phyloP scores from a whole-genome alignment of 768 basidiomycete genomes.

The Mycena filopes region DNA sequence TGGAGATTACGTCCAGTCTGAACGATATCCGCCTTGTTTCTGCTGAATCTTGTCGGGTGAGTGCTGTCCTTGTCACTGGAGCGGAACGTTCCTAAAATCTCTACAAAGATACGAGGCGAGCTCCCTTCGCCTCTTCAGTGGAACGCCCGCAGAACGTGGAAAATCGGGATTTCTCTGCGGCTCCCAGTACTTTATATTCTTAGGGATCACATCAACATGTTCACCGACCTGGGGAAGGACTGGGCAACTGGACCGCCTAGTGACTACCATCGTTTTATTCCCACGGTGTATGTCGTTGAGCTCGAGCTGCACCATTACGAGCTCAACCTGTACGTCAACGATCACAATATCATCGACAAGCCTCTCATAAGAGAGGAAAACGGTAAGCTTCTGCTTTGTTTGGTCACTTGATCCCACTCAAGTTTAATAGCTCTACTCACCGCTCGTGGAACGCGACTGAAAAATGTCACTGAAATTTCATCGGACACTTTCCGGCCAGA shows the following conservation, averaged over 20 bases:
- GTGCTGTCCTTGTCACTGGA: conserved; percentile 28
- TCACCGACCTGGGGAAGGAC: conserved; percentile 92
- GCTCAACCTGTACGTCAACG: conserved; percentile 88
- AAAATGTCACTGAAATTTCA: conserved; percentile 64
- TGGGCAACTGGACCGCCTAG: conserved; percentile 88
- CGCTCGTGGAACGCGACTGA: conserved; percentile 67
- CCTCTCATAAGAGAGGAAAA: conserved; percentile 87
- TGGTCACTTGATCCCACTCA: conserved; percentile 5
- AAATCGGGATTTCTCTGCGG: conserved; percentile 74
- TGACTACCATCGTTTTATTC: conserved; percentile 86
- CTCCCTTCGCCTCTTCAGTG: conserved; percentile 86
- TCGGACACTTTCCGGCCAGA: conserved; percentile 80
- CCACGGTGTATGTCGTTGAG: conserved; percentile 79
- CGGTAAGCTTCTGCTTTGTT: conserved; percentile 58
- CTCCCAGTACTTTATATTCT: conserved; percentile 82
- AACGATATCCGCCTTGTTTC: conserved; percentile 85
- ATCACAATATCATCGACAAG: conserved; percentile 96
- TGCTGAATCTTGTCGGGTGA: conserved; percentile 83
- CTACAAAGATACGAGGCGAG: conserved; percentile 68
- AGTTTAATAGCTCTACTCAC: conserved; percentile 72
- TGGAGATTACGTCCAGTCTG: conserved; percentile 84
- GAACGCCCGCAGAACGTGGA: conserved; percentile 86
- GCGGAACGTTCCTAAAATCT: not conserved
- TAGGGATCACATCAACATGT: conserved; percentile 94
- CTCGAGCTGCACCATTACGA: conserved; percentile 80